Evolutionary conservation across 306 rosid genomes (phyloP), one percentile per base, ranked within the genome.

Genomic region (Carpinus fangiana): DNA sequence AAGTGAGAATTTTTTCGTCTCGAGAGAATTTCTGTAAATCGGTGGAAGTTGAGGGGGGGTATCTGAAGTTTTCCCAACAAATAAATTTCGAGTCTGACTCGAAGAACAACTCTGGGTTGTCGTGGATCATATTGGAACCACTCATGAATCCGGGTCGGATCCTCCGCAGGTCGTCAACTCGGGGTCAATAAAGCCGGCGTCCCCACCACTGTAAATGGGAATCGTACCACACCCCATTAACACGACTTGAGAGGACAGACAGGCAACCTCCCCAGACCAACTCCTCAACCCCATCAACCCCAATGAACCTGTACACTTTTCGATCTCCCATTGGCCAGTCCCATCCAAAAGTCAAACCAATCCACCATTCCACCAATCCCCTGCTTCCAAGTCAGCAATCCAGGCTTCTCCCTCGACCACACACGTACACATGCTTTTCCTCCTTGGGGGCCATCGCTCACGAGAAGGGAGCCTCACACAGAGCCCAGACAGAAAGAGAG

Each of bases 361-460:
- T 10, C 56, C 56, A 12, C 38, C 5, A 26, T 26, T 5, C 59
- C 50, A 52, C 20, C 20, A 69, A 77, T 48, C 38, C 34, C 3
- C 5, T 60, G 8, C n/a, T 13, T 20, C 56, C 70, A 59, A 1
- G 46, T 74, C 78, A 45, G 20, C 16, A 10, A 7, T 11, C 23
- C 50, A 38, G 50, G 12, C 4, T 2, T 50, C 26, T 16, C 0
- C 75, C 36, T 23, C 11, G 16, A 17, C 55, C 77, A 14, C 77
- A 31, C 31, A 55, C 54, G 13, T 51, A 0, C 10, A 54, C 76
- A 52, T 21, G 2, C 14, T 13, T 18, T 0, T 0, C 26, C 26
- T 4, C 21, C 46, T 38, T 12, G 4, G 77, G 80, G 76, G 50
- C 87, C 84, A 79, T 84, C 80, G 47, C 78, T 84, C 87, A 81